phyloP scores from a whole-genome alignment of 257 asterid species.

The Solanum etuberosum region DNA sequence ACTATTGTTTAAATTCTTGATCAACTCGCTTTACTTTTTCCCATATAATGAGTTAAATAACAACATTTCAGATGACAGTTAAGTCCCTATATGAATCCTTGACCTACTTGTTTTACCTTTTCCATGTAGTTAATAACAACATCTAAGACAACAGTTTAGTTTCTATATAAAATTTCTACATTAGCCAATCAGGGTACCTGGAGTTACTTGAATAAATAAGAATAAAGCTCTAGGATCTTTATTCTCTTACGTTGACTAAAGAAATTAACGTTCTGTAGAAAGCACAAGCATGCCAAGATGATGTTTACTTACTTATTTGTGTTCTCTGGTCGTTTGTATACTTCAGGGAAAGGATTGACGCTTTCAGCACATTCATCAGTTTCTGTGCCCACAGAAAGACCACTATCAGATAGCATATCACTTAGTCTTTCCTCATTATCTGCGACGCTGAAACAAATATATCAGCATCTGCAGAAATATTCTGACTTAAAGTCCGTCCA shows the following conservation, averaged over 20 bases:
- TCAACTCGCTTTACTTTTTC: neutral
- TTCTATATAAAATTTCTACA: neutral
- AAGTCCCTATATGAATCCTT: neutral
- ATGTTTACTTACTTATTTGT: constrained; percentile 19
- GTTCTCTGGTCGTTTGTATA: constrained; percentile 10
- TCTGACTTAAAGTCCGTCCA: neutral
- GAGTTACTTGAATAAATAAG: neutral
- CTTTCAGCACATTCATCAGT: constrained; percentile 27
- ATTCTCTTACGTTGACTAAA: neutral
- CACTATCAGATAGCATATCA: constrained; percentile 14
- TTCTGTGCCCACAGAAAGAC: constrained; percentile 36
- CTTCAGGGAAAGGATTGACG: constrained; percentile 12
- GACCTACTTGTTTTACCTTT: neutral
- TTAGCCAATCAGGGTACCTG: neutral
- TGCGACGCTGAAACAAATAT: constrained; percentile 7
- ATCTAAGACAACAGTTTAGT: neutral
- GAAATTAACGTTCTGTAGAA: neutral
- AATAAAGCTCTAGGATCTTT: neutral
- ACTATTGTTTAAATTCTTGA: neutral
- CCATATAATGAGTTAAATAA: neutral
- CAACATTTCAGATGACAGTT: neutral
- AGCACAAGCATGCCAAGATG: neutral
- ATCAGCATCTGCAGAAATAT: neutral
- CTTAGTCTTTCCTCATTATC: constrained; percentile 10
- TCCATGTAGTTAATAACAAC: neutral